Percentiles rank a stretch among this genome's conserved stretches.
phyloP scores from a whole-genome alignment of 2,329 filamentous ascomycete genomes.

The Aspergillus eucalypticola region DNA sequence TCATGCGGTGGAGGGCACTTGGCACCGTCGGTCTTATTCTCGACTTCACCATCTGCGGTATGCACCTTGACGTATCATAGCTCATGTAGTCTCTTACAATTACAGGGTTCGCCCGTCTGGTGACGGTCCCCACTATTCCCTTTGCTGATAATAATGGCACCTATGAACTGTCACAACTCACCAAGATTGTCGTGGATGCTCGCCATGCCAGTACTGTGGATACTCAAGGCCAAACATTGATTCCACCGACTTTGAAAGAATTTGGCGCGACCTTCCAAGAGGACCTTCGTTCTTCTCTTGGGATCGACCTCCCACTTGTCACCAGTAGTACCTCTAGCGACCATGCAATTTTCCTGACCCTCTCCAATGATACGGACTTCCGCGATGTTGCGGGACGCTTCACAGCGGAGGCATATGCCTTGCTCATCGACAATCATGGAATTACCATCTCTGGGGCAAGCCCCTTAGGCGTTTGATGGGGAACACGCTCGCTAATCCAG shows the following conservation, averaged over 20 bases:
- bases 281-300: constrained; percentile 31
- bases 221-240: constrained; percentile 51
- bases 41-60: not conserved
- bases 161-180: not conserved
- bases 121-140: not conserved
- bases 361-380: constrained; percentile 45
- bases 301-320: constrained; percentile 24
- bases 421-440: constrained; percentile 44
- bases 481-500: constrained; percentile 55
- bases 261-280: constrained; percentile 52
- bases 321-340: constrained; percentile 19
- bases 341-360: constrained; percentile 49
- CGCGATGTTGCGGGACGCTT: constrained; percentile 48
- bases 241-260: constrained; percentile 52
- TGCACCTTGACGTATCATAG: not conserved
- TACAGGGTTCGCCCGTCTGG: not conserved
- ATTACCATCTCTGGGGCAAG: constrained; percentile 54
- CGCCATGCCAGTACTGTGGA: constrained; percentile 46
- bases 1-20: not conserved
- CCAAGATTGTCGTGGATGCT: constrained; percentile 38
- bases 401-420: constrained; percentile 54
- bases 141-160: not conserved
- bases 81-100: not conserved
- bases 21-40: not conserved
- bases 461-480: constrained; percentile 58